Conservation (phyloP, 306 rosid genomes). For the Bauhinia variegata region DNA sequence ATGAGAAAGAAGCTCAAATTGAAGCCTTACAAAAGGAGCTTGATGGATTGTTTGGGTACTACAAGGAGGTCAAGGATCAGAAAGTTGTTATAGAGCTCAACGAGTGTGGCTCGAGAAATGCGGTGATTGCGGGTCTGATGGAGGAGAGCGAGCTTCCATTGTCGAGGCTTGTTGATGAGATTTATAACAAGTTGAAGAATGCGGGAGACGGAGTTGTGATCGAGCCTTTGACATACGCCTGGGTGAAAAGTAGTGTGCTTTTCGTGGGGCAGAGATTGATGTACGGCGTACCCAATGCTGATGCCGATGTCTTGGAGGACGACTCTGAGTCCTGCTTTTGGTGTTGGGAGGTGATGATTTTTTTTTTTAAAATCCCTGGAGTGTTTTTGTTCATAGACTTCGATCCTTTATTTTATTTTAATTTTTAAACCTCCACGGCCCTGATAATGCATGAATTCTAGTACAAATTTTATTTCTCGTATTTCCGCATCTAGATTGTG, state of each 20-base stretch:
- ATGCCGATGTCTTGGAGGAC: constrained; percentile 91
- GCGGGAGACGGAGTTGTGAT: constrained; percentile 28
- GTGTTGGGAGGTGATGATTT: constrained; percentile 92
- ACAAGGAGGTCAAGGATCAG: constrained; percentile 49
- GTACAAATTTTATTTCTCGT: no score
- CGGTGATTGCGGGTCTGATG: constrained; percentile 65
- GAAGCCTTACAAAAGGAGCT: constrained; percentile 59
- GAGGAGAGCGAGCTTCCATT: constrained; percentile 83
- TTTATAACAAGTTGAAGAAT: constrained; percentile 45
- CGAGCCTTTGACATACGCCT: constrained; percentile 56
- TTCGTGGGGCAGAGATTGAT: constrained; percentile 72
- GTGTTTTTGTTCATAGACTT: not conserved
- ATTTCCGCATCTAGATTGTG: not conserved
- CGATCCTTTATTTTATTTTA: not conserved
- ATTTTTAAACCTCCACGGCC: not conserved
- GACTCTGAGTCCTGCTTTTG: constrained; percentile 73
- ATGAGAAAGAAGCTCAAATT: constrained; percentile 52
- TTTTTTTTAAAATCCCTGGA: not conserved
- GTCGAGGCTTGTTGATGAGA: constrained; percentile 72
- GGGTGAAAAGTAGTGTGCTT: constrained; percentile 70
- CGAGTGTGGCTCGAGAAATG: constrained; percentile 42
- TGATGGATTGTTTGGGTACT: constrained; percentile 59
- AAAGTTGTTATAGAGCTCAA: constrained; percentile 44
- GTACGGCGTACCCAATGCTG: constrained; percentile 76
- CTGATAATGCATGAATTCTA: not conserved